These are phyloP conservation scores for Penicillium expansum DNA, from an alignment of 2,329 filamentous ascomycete species.

Conservation along the genomic window DNA sequence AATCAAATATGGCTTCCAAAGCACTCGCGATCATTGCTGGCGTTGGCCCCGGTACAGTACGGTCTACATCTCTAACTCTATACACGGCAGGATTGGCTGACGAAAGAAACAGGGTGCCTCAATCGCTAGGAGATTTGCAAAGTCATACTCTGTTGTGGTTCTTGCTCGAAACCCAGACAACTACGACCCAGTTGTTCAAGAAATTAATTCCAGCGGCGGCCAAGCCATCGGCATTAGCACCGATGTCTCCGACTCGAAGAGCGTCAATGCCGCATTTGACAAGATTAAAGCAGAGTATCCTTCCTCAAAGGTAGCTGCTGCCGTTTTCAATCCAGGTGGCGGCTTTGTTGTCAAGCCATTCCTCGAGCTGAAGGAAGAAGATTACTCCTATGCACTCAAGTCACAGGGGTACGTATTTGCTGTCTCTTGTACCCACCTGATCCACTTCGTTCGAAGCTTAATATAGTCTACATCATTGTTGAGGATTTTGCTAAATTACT, in stretches of 20 bases:
- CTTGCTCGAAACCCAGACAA: constrained; percentile 58
- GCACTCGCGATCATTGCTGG: constrained; percentile 48
- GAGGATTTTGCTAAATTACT: not conserved
- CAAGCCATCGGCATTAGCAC: constrained; percentile 61
- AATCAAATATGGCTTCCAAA: constrained; percentile 35
- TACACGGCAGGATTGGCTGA: constrained; percentile 1
- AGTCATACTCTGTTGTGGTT: constrained; percentile 58
- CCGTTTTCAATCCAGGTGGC: constrained; percentile 61
- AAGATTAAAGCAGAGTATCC: constrained; percentile 55
- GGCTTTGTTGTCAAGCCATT: constrained; percentile 59
- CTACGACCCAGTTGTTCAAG: constrained; percentile 54
- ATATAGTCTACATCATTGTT: not conserved
- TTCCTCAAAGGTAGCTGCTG: constrained; percentile 47
- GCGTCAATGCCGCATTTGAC: constrained; percentile 54
- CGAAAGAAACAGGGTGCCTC: constrained; percentile 55
- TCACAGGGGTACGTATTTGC: constrained; percentile 47
- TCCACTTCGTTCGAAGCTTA: not conserved
- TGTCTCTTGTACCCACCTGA: not conserved
- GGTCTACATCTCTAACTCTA: not conserved
- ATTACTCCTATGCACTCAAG: constrained; percentile 53
- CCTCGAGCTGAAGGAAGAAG: constrained; percentile 58
- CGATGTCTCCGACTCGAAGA: constrained; percentile 54
- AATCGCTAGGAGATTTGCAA: constrained; percentile 59
- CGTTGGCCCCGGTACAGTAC: constrained; percentile 48
- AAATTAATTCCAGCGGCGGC: constrained; percentile 59